Base-by-base conservation (phyloP, 352 stramenopile genomes). In the Globisporangium polare region DNA sequence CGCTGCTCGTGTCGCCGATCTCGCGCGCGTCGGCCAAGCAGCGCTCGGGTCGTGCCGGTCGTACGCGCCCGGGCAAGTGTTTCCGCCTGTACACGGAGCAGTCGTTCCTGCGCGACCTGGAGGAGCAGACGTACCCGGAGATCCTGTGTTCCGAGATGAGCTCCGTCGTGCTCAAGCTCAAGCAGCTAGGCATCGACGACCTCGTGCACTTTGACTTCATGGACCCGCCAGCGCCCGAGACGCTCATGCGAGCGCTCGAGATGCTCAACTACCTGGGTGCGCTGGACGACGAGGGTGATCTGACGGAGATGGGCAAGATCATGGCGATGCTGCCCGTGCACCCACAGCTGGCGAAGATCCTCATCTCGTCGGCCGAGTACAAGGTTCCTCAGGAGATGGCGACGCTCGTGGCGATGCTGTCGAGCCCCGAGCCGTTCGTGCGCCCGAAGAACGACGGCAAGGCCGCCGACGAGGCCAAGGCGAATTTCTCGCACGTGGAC, bases 171-270 rank as follows among this genome's bases (percentile, higher is more conserved):
- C 87, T 99, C 27, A 99, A 95, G 43, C 76, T 99, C 47, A 90
- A 99, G 71, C 98, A 99, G 75, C 69, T 99, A 0, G 97, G 96
- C n/a, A 99, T 99, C 66, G 92, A 99, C 62, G 97, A 99, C 68
- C 79, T 99, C 7, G 97, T 99, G 4, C 94, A 99, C 69, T 99
- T 99, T 68, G 97, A 99, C 85, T 99, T 99, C 65, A 99, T 99
- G 96, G 97, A 99, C 68, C 97, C 98, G 33, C 98, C 98, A 20
- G 97, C 98, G 7, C 95, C 97, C 0, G 96, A 99, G 71, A 99
- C 97, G 27, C 74, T 99, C 20, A 99, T 99, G 94, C 83, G 97
- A 71, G 97, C 97, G 33, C 73, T 99, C 37, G 97, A 99, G 71
- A 89, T 98, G 72, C 78, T 99, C 43, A 98, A 99, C 73, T 99